Evolutionary conservation across 2,329 filamentous ascomycete species (phyloP), one percentile per base, ranked within the genome.

Genomic region (Botrytis squamosa): DNA sequence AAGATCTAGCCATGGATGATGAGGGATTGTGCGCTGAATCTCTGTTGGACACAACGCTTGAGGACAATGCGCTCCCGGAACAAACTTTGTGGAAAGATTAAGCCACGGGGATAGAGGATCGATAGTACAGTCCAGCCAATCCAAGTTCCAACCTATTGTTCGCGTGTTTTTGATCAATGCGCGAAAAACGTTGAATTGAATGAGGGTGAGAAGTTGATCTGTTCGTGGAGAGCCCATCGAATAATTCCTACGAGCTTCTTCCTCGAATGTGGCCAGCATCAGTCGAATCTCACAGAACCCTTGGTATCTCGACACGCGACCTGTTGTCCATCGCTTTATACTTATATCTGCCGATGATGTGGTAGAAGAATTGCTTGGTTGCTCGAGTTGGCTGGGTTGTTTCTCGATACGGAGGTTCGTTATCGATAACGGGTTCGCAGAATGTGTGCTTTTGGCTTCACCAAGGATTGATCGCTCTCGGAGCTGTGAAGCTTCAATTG

Each of bases 1-100:
- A 36, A 83, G 46, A 77, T 85, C 83, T 73, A 86, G 83, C 84
- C 84, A 85, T 75, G 81, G 79, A 55, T 77, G 77, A 75, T 85
- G 84, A 33, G 79, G 80, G 81, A 82, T 78, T 25, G 79, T 82
- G 72, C 81, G 82, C 73, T 85, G 84, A 67, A 84, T 80, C n/a
- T 62, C 46, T 7, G 84, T 85, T 14, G 84, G 84, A n/a, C 8
- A 80, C 71, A 7, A 85, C 80, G 52, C 80, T 29, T 44, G 80
- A 59, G 70, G 82, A 83, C 59, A 84, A 79, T 36, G 80, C 14
- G 67, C 80, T 68, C 74, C 81, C 79, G 68, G 80, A 76, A 29
- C 78, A 82, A 80, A 55, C 78, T 78, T 25, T 75, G 40, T 44
- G 75, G 70, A 82, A 83, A 75, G 81, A 80, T 65, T 80, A 76